Base-by-base conservation (phyloP, 495 filamentous ascomycete species). In the Filosporella fistucella region DNA sequence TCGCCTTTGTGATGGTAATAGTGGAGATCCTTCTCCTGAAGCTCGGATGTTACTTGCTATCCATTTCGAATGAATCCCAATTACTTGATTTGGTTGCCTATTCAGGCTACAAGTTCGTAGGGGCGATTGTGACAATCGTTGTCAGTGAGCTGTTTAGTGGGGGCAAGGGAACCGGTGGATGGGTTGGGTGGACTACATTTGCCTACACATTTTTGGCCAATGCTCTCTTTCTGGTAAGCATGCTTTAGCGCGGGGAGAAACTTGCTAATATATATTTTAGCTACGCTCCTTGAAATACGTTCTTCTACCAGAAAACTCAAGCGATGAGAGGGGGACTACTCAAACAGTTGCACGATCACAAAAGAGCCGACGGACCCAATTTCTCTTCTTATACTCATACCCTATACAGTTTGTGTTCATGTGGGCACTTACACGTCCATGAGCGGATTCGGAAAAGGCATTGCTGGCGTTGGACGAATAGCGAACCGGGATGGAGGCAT, bases 81-180 rank as follows among this genome's bases (percentile, higher is more conserved):
- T 72, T 99, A 18, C 74, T 96, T 47, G 93, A 99, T 55, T 65
- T 99, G 28, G 81, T 97, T 30, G 93, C 94, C 3, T 99, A 99
- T 63, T 91, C 86, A 5, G 94, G 94, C 11, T 99, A 99, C 66
- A 99, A 99, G 68, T 99, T 97, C 57, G 93, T 97, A 32, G 93
- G 93, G 8, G 88, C 94, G 45, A 97, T 96, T 52, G 74, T 86
- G 41, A 96, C 88, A 2, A 76, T 96, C 36, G 69, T 85, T 23
- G 66, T 89, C 1, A 82, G 87, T 4, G 88, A 91, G 66, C 72
- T 88, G 16, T 61, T 90, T 34, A 91, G 82, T 41, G 78, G 82
- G 0, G 86, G 86, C 13, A 75, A 78, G 50, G 88, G 88, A 41
- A 91, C 88, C 6, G 84, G 88, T 23, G 84, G 88, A 24, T 90